Conservation (phyloP, 176 grass and related monocot genomes). For the Tillandsia leiboldiana region DNA sequence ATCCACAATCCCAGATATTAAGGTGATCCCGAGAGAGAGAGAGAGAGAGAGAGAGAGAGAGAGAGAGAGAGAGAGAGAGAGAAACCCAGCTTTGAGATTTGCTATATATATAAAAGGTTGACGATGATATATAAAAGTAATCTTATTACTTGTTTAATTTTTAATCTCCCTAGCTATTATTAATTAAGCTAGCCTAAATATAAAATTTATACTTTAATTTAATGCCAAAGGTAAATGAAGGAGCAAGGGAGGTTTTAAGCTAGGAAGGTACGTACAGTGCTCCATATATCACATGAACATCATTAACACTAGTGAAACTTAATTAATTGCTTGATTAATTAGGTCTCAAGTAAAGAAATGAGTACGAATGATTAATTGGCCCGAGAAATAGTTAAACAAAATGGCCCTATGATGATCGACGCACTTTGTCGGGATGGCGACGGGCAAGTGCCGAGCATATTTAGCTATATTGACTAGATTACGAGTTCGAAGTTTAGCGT, state of each 20-base stretch:
- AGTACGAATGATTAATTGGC: background rate
- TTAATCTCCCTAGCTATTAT: too few species aligned
- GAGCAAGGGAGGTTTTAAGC: background rate
- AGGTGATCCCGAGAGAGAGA: too few species aligned
- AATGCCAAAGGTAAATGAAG: too few species aligned
- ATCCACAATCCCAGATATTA: too few species aligned
- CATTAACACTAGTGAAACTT: background rate
- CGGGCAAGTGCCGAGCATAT: background rate
- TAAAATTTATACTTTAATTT: too few species aligned
- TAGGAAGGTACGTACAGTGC: background rate
- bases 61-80: too few species aligned
- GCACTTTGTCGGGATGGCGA: background rate
- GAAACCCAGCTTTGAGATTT: too few species aligned
- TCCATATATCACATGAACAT: constrained; percentile 1
- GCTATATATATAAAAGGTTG: too few species aligned
- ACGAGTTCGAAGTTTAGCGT: background rate
- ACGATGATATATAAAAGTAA: too few species aligned
- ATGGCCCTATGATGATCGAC: background rate
- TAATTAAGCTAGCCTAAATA: too few species aligned
- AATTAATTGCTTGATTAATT: background rate
- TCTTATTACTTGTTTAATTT: too few species aligned
- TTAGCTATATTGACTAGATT: background rate
- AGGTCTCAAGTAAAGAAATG: background rate
- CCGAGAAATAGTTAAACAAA: background rate
- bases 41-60: too few species aligned